phyloP scores from a whole-genome alignment of 1,139 yeast genomes.

The Candida gigantensis region DNA sequence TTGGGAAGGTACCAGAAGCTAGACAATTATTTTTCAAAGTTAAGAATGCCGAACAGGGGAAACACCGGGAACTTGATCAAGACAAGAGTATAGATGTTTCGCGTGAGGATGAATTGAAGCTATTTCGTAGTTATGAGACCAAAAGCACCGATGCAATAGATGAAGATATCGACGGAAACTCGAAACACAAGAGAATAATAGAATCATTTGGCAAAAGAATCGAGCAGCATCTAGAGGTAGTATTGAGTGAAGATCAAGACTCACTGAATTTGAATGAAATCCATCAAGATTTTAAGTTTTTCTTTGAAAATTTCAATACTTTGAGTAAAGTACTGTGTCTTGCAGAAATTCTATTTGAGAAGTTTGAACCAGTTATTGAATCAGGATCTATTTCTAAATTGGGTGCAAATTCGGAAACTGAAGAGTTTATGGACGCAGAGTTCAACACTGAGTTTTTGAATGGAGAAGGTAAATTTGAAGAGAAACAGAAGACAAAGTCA shows the following conservation, averaged over 20 bases:
- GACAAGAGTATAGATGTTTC: constrained; percentile 3
- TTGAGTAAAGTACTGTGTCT: constrained; percentile 33
- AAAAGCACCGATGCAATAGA: constrained; percentile 17
- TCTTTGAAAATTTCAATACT: constrained; percentile 29
- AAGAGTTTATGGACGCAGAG: constrained; percentile 20
- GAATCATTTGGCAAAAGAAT: constrained; percentile 18
- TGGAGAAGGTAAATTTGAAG: constrained; percentile 23
- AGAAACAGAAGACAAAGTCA: constrained; percentile 7
- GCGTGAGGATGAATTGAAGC: constrained; percentile 10
- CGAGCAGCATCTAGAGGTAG: constrained; percentile 17
- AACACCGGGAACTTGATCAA: neutral
- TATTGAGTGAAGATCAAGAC: constrained; percentile 6
- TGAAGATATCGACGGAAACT: constrained; percentile 21
- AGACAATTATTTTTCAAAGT: constrained; percentile 39
- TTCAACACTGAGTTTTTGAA: constrained; percentile 27
- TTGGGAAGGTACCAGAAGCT: constrained; percentile 49
- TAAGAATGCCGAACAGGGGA: constrained; percentile 22
- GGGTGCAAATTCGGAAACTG: constrained; percentile 4
- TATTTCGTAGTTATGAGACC: constrained; percentile 17
- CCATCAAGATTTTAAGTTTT: constrained; percentile 23
- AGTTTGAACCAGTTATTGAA: constrained; percentile 26
- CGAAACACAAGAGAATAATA: constrained; percentile 13
- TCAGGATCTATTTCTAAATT: constrained; percentile 18
- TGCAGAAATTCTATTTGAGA: constrained; percentile 29
- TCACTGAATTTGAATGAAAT: constrained; percentile 11